Conservation (phyloP, 352 stramenopile genomes). For the Phytophthora hibernalis region DNA sequence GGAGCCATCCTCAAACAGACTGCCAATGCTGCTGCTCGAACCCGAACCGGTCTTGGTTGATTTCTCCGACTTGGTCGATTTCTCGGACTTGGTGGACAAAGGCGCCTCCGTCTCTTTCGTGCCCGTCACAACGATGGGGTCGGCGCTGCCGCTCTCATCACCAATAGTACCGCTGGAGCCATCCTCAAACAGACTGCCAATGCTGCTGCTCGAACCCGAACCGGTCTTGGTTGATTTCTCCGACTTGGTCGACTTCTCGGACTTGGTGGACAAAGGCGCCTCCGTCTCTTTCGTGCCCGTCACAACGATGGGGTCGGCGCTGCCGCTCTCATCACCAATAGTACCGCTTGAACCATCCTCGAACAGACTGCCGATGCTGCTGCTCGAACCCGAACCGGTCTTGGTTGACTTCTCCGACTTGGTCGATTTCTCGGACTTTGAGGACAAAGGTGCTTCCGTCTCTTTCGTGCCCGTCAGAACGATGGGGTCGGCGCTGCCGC, state of each 20-base stretch:
- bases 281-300: not conserved
- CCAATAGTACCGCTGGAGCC: not conserved
- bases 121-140: slow-evolving; percentile 11
- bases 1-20: slow-evolving; percentile 14
- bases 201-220: not conserved
- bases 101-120: slow-evolving; percentile 7
- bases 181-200: slow-evolving; percentile 7
- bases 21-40: slow-evolving; percentile 4
- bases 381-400: not conserved
- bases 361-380: slow-evolving; percentile 14
- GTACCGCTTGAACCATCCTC: slow-evolving; percentile 7
- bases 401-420: slow-evolving; percentile 11
- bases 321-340: slow-evolving; percentile 3
- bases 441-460: slow-evolving; percentile 1
- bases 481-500: not conserved
- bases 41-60: slow-evolving; percentile 4
- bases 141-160: slow-evolving; percentile 4
- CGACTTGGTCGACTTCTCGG: not conserved
- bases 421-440: slow-evolving; percentile 1
- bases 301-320: slow-evolving; percentile 1
- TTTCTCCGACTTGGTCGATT: slow-evolving; percentile 7
- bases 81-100: not conserved
- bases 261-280: not conserved
- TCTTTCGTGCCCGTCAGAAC: slow-evolving; percentile 14
- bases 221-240: not conserved